phyloP scores from a whole-genome alignment of 345 rosid species.

The Arabidopsis arenosa region DNA sequence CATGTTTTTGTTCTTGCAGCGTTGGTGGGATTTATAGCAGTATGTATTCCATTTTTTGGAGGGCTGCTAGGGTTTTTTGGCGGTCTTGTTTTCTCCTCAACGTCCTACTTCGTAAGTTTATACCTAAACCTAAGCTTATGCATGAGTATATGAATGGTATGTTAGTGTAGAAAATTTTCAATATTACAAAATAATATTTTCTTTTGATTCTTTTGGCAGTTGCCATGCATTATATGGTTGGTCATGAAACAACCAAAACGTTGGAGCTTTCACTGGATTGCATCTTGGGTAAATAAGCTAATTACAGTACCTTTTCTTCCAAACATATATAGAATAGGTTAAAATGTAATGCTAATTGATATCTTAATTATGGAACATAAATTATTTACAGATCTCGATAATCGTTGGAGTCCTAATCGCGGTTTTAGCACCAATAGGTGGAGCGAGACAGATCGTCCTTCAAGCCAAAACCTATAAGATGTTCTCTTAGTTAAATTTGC shows the following conservation, averaged over 20 bases:
- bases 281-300: conserved; percentile 20
- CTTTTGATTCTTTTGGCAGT: conserved; percentile 22
- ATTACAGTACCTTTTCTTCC: conserved; percentile 5
- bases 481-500: conserved; percentile 20
- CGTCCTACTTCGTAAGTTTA: conserved; percentile 51
- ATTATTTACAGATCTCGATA: conserved; percentile 19
- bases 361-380: not conserved
- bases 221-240: conserved; percentile 43
- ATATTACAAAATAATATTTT: not conserved
- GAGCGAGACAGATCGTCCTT: conserved; percentile 24
- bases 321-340: not conserved
- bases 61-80: conserved; percentile 35
- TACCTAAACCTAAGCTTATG: not conserved
- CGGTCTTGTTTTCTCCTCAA: conserved; percentile 56
- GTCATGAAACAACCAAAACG: conserved; percentile 11
- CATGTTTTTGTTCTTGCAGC: conserved; percentile 28
- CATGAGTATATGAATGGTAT: not conserved
- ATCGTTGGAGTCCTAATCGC: conserved; percentile 30
- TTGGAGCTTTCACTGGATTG: conserved; percentile 21
- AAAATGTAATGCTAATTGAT: conserved; percentile 11
- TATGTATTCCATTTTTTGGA: conserved; percentile 48
- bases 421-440: conserved; percentile 31
- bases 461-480: conserved; percentile 35
- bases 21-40: conserved; percentile 45
- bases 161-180: not conserved